Evolutionary conservation across 1,139 yeast genomes (phyloP).

Genomic region (Candida neerlandica): DNA sequence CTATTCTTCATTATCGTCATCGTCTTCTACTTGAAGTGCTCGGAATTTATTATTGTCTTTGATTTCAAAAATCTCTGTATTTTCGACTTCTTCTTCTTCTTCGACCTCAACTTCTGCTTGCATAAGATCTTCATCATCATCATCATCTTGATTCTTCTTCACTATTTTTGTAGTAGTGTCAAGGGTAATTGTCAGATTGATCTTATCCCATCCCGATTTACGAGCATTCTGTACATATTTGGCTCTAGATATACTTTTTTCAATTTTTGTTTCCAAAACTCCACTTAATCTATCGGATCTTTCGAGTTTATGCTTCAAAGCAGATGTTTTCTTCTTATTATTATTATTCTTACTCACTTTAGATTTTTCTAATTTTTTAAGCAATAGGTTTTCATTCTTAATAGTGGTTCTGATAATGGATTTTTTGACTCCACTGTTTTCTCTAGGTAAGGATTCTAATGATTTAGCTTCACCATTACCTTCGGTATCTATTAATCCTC

Average conservation of each 20-base stretch:
- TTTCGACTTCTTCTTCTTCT: slow-evolving; percentile 24
- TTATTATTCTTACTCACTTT: slow-evolving; percentile 36
- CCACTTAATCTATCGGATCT: slow-evolving; percentile 58
- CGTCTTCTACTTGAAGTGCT: slow-evolving; percentile 2
- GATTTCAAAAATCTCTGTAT: not conserved
- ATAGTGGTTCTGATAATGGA: slow-evolving; percentile 70
- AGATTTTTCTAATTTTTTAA: slow-evolving; percentile 53
- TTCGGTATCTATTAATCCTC: slow-evolving; percentile 49
- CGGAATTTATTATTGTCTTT: not conserved
- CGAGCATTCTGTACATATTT: slow-evolving; percentile 62
- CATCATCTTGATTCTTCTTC: not conserved
- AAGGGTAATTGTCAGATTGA: slow-evolving; percentile 51
- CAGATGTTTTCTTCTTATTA: slow-evolving; percentile 35
- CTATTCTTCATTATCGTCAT: not conserved
- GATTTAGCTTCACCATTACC: slow-evolving; percentile 48
- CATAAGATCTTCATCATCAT: slow-evolving; percentile 3
- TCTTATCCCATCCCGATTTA: slow-evolving; percentile 73
- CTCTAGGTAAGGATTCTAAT: slow-evolving; percentile 57
- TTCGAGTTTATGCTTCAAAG: slow-evolving; percentile 44
- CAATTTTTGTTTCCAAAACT: slow-evolving; percentile 59
- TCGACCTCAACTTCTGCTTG: slow-evolving; percentile 7
- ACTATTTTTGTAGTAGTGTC: slow-evolving; percentile 23
- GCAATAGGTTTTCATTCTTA: slow-evolving; percentile 64
- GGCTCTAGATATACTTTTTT: slow-evolving; percentile 64
- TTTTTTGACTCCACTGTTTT: slow-evolving; percentile 58